A percentile compares a stretch with the other conserved stretches of the same genome.
phyloP scores from a whole-genome alignment of 345 rosid species.

The Camelina sativa region DNA sequence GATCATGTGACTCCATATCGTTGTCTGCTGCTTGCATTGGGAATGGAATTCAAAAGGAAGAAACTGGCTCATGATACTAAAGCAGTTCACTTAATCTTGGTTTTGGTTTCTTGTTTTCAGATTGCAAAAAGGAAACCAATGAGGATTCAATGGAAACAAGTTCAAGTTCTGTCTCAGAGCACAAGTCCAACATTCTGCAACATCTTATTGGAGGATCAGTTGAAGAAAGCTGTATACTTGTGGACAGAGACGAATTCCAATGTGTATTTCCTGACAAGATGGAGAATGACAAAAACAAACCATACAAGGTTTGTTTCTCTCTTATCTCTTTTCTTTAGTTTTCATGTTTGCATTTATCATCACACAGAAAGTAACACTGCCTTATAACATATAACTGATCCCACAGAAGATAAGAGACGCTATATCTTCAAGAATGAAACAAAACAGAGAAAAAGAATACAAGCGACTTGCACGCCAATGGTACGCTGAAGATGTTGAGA shows the following conservation, averaged over 20 bases:
- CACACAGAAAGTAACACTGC: not conserved
- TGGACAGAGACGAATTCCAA: slow-evolving; percentile 55
- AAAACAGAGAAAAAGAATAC: slow-evolving; percentile 65
- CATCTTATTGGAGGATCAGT: slow-evolving; percentile 44
- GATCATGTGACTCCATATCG: not conserved
- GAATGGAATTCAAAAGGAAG: not conserved
- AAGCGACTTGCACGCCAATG: slow-evolving; percentile 60
- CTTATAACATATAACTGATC: not conserved
- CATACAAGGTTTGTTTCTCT: slow-evolving; percentile 60
- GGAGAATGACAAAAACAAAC: slow-evolving; percentile 49
- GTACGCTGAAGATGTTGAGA: slow-evolving; percentile 38
- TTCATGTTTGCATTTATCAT: slow-evolving; percentile 15
- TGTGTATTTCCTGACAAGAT: slow-evolving; percentile 41
- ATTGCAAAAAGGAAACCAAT: slow-evolving; percentile 40
- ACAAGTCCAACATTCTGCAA: slow-evolving; percentile 43
- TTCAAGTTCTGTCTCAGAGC: slow-evolving; percentile 32
- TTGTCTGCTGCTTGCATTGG: slow-evolving; percentile 15
- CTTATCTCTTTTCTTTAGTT: slow-evolving; percentile 1
- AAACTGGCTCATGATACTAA: slow-evolving; percentile 3
- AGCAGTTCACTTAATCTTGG: not conserved
- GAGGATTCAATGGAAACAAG: slow-evolving; percentile 32
- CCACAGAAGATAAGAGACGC: slow-evolving; percentile 56
- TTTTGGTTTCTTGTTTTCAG: slow-evolving; percentile 33
- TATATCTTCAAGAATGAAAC: slow-evolving; percentile 63
- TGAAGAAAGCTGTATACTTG: slow-evolving; percentile 73